These are phyloP conservation scores for Podila epigama DNA, from an alignment of 192 early-diverging fungal species.

Conservation along the genomic window DNA sequence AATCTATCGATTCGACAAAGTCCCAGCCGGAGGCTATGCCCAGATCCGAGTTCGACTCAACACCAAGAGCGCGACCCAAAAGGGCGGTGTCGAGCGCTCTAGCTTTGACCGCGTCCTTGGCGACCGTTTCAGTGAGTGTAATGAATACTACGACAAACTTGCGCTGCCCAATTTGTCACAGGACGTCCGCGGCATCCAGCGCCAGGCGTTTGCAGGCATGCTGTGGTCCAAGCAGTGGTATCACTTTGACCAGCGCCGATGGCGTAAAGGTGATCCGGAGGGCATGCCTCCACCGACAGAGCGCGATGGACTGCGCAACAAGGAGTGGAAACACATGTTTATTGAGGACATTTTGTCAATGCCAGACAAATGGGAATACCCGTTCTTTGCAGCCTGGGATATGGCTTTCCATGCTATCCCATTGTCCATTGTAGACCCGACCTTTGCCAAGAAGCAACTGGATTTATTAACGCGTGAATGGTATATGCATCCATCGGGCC, in stretches of 20 bases:
- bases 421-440: slow-evolving; percentile 30
- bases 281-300: slow-evolving; percentile 17
- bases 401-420: slow-evolving; percentile 44
- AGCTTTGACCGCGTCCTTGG: slow-evolving; percentile 21
- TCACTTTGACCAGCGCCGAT: slow-evolving; percentile 37
- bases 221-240: slow-evolving; percentile 49
- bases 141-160: slow-evolving; percentile 21
- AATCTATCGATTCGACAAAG: slow-evolving; percentile 50
- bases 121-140: slow-evolving; percentile 14
- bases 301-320: slow-evolving; percentile 26
- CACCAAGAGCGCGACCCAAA: neutral
- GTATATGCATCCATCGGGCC: slow-evolving; percentile 48
- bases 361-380: slow-evolving; percentile 50
- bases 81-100: neutral
- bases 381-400: slow-evolving; percentile 50
- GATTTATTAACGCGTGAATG: slow-evolving; percentile 46
- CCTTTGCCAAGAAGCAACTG: slow-evolving; percentile 39
- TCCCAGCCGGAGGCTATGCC: slow-evolving; percentile 48
- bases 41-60: slow-evolving; percentile 34
- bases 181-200: slow-evolving; percentile 18
- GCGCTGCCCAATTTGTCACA: slow-evolving; percentile 2
- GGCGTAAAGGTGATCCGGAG: slow-evolving; percentile 37
- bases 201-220: slow-evolving; percentile 43
- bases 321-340: slow-evolving; percentile 43
- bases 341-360: slow-evolving; percentile 44